Percentiles rank a stretch among this genome's conserved stretches.
These are phyloP conservation scores for Sugiyamaella boreocaroliniensis DNA, from an alignment of 805 yeast genomes.

Conservation along the genomic window DNA sequence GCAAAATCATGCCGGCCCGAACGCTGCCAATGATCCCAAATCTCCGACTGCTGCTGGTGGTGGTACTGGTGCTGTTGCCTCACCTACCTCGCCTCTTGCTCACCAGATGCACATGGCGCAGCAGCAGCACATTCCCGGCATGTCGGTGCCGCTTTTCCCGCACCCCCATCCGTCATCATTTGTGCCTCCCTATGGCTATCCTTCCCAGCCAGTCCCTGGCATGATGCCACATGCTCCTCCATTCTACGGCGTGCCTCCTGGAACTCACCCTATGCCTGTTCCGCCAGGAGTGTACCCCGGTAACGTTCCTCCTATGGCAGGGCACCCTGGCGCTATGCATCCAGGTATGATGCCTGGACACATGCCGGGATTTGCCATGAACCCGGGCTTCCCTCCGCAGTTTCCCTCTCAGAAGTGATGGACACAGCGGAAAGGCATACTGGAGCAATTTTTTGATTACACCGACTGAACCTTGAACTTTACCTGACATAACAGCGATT, in stretches of 20 bases:
- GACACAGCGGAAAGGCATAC: not conserved
- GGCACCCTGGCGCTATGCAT: not conserved
- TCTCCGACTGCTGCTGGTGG: not conserved
- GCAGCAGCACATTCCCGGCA: conserved; percentile 5
- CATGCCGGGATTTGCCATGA: not conserved
- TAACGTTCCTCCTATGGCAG: no score
- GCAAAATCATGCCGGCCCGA: not conserved
- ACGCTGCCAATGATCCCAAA: not conserved
- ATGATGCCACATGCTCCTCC: not conserved
- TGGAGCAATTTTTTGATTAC: not conserved
- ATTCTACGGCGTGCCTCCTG: not conserved
- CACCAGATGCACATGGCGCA: conserved; percentile 2
- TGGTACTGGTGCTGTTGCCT: not conserved
- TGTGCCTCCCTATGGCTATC: not conserved
- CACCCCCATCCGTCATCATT: conserved; percentile 3
- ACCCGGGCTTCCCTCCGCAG: not conserved
- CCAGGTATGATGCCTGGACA: not conserved
- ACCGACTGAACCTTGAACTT: no score
- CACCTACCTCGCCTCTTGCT: not conserved
- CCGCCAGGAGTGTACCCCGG: not conserved
- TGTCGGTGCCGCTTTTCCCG: conserved; percentile 8
- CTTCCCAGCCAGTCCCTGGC: not conserved
- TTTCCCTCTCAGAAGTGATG: not conserved
- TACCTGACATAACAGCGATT: no score
- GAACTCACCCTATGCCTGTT: not conserved